phyloP scores from a whole-genome alignment of 495 filamentous ascomycete genomes.

The Talaromyces wortmannii region DNA sequence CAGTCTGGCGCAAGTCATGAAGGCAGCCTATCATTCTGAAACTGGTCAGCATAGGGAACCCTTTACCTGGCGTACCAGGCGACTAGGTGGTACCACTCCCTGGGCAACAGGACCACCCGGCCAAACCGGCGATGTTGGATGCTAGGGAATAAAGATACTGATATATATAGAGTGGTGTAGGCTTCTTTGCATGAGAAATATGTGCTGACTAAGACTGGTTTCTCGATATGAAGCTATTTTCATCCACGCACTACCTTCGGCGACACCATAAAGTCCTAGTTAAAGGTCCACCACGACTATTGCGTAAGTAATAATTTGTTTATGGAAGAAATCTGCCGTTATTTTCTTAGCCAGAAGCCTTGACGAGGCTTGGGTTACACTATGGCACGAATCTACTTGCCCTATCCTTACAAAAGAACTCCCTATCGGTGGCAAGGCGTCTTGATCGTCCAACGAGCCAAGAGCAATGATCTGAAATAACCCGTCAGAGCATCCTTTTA shows the following conservation, averaged over 20 bases:
- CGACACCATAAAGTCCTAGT: not conserved
- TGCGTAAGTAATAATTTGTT: not conserved
- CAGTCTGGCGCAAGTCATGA: not conserved
- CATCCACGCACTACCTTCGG: not conserved
- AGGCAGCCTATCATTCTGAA: not conserved
- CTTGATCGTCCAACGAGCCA: slow-evolving; percentile 57
- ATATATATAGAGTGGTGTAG: not conserved
- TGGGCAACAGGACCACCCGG: not conserved
- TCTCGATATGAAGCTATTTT: not conserved
- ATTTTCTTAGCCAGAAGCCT: not conserved
- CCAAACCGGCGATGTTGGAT: not conserved
- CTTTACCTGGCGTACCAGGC: not conserved
- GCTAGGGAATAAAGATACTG: not conserved
- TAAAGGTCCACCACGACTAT: not conserved
- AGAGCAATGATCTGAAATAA: slow-evolving; percentile 54
- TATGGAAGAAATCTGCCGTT: not conserved
- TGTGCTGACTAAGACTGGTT: too few species aligned
- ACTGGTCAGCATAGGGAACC: not conserved
- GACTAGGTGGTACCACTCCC: not conserved
- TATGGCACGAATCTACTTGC: slow-evolving; percentile 33
- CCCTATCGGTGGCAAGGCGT: slow-evolving; percentile 57
- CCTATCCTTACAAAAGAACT: slow-evolving; percentile 58
- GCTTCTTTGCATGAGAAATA: not conserved
- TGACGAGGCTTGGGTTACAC: not conserved
- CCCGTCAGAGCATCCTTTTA: slow-evolving; percentile 45